Evolutionary conservation across 75 land plant genomes (phyloP), one percentile per base, ranked within the genome.

Genomic region (Chamaecyparis obtusa): DNA sequence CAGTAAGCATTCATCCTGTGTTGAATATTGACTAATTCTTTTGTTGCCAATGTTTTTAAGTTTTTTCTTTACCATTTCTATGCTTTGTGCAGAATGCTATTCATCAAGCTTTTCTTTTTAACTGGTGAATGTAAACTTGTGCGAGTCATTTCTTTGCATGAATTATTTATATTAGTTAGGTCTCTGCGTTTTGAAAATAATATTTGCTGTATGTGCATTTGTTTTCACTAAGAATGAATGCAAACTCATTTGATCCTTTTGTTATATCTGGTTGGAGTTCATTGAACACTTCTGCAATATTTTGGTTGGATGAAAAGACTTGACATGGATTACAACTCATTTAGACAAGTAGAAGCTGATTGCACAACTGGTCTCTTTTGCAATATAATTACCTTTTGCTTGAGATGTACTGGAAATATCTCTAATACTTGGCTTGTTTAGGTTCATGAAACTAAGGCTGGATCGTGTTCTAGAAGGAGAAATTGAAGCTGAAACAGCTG

Each of bases 401-500:
- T 9, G 13, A 46, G 41, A 46, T 74, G n/a, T 81, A 43, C 83
- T 81, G 32, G 46, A 43, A 78, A 46, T 14, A 14, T 3, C 14
- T 46, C 13, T 81, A 44, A 41, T 27, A n/a, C 15, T 27, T 81
- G 83, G 33, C 14, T 43, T 81, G n/a, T 81, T 81, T 91, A 97
- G 99, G 91, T 97, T 94, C 89, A 97, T 97, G 99, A 97, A 97
- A 88, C 87, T 97, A 56, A 92, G 99, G 85, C 87, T 97, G 56
- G 99, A 97, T 85, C 89, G 99, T 84, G 99, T 97, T 78, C 85
- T 97, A 72, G 71, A 89, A 82, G 96, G 93, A 17, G 93, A 87
- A 83, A 90, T 86, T 83, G 98, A 96, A 88, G 95, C 94, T 46
- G 92, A 89, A 49, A 94, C 92, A 67, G 33, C 91, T 13, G 92